A percentile compares a stretch with the other conserved stretches of the same genome.
Conservation (phyloP, 2,329 filamentous ascomycete genomes). For the Truncatella angustata region DNA sequence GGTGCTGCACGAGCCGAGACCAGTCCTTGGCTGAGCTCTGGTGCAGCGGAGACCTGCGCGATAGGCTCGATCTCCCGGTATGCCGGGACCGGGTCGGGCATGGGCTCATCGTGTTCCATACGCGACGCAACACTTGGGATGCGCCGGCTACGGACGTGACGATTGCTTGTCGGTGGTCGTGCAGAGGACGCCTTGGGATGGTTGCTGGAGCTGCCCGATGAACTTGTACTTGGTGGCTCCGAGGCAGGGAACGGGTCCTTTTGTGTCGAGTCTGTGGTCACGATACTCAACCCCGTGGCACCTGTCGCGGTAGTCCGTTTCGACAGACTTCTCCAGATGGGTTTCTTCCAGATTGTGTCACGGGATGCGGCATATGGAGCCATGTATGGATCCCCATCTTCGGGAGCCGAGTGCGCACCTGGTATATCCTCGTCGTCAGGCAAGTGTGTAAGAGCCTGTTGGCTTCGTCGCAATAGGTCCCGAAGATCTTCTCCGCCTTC, state of each 20-base stretch:
- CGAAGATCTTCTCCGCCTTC: constrained; percentile 3
- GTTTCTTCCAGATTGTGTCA: not conserved
- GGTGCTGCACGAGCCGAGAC: not conserved
- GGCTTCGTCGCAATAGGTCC: not conserved
- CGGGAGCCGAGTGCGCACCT: not conserved
- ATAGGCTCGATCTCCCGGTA: not conserved
- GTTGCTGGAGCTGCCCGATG: not conserved
- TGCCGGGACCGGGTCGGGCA: not conserved
- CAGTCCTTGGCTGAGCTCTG: not conserved
- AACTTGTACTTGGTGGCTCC: not conserved
- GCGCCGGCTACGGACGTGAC: not conserved
- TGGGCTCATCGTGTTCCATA: not conserved
- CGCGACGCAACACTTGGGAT: not conserved
- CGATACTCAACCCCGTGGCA: not conserved
- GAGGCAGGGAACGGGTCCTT: not conserved
- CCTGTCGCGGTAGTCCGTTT: not conserved
- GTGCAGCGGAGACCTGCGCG: not conserved
- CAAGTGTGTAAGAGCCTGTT: not conserved
- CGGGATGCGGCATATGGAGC: not conserved
- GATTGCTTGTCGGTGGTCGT: not conserved
- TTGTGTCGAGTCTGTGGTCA: not conserved
- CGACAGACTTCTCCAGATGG: not conserved
- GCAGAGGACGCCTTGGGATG: not conserved
- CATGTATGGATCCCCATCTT: not conserved
- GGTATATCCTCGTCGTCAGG: not conserved